phyloP scores from a whole-genome alignment of 164 flowering plant genomes.

The Kalanchoe fedtschenkoi region DNA sequence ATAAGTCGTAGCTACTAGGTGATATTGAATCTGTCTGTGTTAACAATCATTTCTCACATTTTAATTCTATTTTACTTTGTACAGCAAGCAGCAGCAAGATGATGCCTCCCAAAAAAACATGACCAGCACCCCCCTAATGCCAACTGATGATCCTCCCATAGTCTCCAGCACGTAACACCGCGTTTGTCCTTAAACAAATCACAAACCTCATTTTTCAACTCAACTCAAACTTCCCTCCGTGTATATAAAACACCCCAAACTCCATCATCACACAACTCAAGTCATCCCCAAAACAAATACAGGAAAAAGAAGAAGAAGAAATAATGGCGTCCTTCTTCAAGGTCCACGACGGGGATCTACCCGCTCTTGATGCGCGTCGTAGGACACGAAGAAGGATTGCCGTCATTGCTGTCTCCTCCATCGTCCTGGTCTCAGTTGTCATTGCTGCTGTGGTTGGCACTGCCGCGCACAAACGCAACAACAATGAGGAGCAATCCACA shows the following conservation, averaged over 20 bases:
- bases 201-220: not conserved
- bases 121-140: not conserved
- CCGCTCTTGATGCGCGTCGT: conserved; percentile 26
- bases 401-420: conserved; percentile 34
- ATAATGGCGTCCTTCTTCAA: conserved; percentile 23
- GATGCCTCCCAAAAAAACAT: not conserved
- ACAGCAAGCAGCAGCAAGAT: not conserved
- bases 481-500: not conserved
- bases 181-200: not conserved
- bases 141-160: not conserved
- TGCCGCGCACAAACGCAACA: not conserved
- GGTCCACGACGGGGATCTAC: conserved; percentile 39
- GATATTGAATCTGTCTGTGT: not conserved
- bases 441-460: conserved; percentile 45
- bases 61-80: not conserved
- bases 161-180: conserved; percentile 1
- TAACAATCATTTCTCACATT: not conserved
- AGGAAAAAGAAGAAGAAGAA: not conserved
- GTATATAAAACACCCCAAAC: not conserved
- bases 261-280: not conserved
- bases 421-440: conserved; percentile 34
- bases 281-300: not conserved
- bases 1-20: not conserved
- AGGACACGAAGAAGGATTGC: conserved; percentile 33
- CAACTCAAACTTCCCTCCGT: not conserved